Conservation (phyloP, 805 yeast genomes). For the Starmerella ratchasimensis region DNA sequence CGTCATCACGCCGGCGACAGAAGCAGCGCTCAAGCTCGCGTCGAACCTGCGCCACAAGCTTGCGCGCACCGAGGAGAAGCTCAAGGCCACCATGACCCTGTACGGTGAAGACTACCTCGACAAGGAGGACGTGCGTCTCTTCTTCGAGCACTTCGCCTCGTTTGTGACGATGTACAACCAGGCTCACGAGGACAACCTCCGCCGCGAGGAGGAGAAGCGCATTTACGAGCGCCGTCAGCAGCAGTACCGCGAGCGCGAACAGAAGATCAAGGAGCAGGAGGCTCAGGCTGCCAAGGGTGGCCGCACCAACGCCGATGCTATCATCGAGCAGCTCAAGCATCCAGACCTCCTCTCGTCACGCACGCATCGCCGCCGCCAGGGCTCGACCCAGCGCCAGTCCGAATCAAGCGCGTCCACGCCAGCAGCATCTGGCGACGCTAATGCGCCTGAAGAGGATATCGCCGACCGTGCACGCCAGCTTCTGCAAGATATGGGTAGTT, state of each 20-base stretch:
- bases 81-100: constrained; percentile 56
- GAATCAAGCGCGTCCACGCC: not conserved
- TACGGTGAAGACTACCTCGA: constrained; percentile 87
- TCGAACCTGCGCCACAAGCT: constrained; percentile 51
- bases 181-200: constrained; percentile 66
- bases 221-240: constrained; percentile 64
- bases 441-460: constrained; percentile 1
- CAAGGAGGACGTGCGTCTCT: constrained; percentile 46
- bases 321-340: constrained; percentile 74
- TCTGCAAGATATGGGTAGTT: constrained; percentile 3
- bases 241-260: constrained; percentile 17
- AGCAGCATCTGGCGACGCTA: not conserved
- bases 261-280: constrained; percentile 16
- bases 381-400: constrained; percentile 27
- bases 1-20: constrained; percentile 50
- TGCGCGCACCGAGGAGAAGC: constrained; percentile 47
- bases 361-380: constrained; percentile 67
- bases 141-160: constrained; percentile 66
- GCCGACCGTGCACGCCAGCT: constrained; percentile 14
- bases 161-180: constrained; percentile 68
- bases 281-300: constrained; percentile 13
- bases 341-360: constrained; percentile 63
- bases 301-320: constrained; percentile 60
- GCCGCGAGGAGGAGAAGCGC: constrained; percentile 68
- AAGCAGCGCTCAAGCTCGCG: constrained; percentile 61